Percentiles rank a stretch among this genome's conserved stretches.
Evolutionary conservation across 2,329 filamentous ascomycete genomes (phyloP).

Genomic region (Alternaria sp.): DNA sequence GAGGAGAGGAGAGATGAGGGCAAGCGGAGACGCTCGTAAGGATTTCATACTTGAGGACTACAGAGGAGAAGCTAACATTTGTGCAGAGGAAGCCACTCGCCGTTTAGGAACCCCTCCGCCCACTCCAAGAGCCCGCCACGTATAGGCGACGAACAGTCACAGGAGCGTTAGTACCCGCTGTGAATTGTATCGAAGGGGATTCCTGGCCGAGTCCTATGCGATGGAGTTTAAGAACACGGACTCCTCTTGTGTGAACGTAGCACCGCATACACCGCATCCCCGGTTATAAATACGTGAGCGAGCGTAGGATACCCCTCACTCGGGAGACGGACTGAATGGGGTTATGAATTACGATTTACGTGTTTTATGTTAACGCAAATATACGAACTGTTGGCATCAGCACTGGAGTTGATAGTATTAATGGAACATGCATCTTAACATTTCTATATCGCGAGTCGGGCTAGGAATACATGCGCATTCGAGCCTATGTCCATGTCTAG

Average conservation of each 20-base stretch:
- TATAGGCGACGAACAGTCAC: slow-evolving; percentile 45
- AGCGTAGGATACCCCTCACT: not conserved
- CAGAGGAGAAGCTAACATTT: not conserved
- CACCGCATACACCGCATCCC: not conserved
- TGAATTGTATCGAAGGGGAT: not conserved
- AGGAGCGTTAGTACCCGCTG: slow-evolving; percentile 10
- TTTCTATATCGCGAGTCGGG: not conserved
- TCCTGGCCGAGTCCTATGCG: not conserved
- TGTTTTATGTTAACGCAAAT: not conserved
- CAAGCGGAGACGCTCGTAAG: slow-evolving; percentile 81
- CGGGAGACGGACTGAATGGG: not conserved
- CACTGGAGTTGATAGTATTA: not conserved
- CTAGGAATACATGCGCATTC: not conserved
- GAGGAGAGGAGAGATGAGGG: slow-evolving; percentile 87
- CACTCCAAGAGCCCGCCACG: slow-evolving; percentile 47
- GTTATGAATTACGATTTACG: slow-evolving; percentile 8
- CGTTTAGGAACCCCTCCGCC: slow-evolving; percentile 38
- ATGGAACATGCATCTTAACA: not conserved
- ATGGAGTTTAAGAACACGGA: not conserved
- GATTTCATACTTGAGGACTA: slow-evolving; percentile 26
- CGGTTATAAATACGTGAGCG: not conserved
- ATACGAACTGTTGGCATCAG: not conserved
- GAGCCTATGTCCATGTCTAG: not conserved
- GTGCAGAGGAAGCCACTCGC: slow-evolving; percentile 43
- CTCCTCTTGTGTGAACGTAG: not conserved